These are phyloP conservation scores for Salix suchowensis DNA, from an alignment of 345 rosid genomes.

Conservation along the genomic window DNA sequence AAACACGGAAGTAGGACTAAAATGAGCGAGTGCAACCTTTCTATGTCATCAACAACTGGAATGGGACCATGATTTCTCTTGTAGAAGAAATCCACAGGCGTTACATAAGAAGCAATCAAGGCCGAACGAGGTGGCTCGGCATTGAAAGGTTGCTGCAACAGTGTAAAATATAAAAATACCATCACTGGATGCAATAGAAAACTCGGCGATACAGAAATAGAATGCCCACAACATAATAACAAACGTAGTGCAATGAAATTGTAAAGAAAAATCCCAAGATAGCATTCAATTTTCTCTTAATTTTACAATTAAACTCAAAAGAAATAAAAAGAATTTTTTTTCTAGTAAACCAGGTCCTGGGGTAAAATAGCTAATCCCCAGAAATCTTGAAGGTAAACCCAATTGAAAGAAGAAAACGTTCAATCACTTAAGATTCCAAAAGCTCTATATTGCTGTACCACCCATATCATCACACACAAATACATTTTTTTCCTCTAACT, in stretches of 20 bases:
- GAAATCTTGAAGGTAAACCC: not conserved
- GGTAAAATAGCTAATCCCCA: not conserved
- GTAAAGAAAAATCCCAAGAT: not conserved
- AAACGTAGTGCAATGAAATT: not conserved
- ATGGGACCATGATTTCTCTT: constrained; percentile 95
- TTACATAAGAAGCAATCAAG: constrained; percentile 60
- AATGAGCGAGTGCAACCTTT: constrained; percentile 37
- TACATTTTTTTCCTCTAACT: too few species aligned
- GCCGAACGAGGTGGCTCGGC: constrained; percentile 87
- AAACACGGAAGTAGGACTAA: not conserved
- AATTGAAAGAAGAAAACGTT: not conserved
- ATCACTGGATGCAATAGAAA: not conserved
- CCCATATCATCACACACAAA: not conserved
- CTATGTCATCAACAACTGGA: constrained; percentile 70
- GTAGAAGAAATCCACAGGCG: constrained; percentile 84
- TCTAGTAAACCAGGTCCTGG: not conserved
- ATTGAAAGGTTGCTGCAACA: constrained; percentile 79
- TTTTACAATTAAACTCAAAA: not conserved
- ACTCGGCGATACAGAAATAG: not conserved
- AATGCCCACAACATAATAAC: not conserved
- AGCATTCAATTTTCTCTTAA: not conserved
- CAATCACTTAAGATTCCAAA: not conserved
- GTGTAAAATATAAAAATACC: not conserved
- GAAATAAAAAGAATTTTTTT: not conserved
- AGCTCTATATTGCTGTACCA: not conserved